Conservation (phyloP, 352 stramenopile species). For the Globisporangium viniferum region DNA sequence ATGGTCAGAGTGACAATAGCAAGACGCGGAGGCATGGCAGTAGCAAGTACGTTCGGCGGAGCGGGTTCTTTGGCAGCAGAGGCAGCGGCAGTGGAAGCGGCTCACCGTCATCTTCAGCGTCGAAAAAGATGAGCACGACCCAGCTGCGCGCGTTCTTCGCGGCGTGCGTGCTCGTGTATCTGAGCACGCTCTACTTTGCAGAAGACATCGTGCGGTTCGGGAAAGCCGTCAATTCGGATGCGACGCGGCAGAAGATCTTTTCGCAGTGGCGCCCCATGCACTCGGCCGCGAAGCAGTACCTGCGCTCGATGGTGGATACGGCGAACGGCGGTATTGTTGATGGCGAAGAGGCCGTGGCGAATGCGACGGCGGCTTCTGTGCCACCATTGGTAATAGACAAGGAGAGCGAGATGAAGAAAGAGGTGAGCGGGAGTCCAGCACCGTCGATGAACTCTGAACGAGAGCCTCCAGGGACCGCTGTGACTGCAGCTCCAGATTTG, state of each 20-base stretch:
- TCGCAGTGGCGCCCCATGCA: conserved; percentile 18
- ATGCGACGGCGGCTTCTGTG: not conserved
- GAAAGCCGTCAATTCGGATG: conserved; percentile 14
- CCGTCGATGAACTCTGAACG: conserved; percentile 6
- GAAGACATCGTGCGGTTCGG: conserved; percentile 18
- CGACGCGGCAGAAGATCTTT: conserved; percentile 17
- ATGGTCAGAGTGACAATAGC: not conserved
- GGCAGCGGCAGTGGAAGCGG: not conserved
- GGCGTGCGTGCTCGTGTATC: conserved; percentile 20
- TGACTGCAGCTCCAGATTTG: not conserved
- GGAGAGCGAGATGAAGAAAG: not conserved
- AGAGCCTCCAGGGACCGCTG: not conserved
- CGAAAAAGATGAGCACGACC: conserved; percentile 18
- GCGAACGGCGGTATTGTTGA: not conserved
- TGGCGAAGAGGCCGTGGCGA: not conserved
- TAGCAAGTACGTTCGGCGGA: conserved; percentile 11
- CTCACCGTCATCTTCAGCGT: not conserved
- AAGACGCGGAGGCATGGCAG: conserved; percentile 7
- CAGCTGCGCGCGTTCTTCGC: conserved; percentile 19
- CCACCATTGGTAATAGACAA: not conserved
- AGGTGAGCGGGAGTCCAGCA: not conserved
- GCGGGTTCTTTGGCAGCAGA: not conserved
- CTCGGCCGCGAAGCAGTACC: conserved; percentile 17
- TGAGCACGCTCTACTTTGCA: conserved; percentile 15
- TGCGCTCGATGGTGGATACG: conserved; percentile 13